Percentiles rank a stretch among this genome's conserved stretches.
phyloP scores from a whole-genome alignment of 768 basidiomycete genomes.

The Saitozyma sp. region DNA sequence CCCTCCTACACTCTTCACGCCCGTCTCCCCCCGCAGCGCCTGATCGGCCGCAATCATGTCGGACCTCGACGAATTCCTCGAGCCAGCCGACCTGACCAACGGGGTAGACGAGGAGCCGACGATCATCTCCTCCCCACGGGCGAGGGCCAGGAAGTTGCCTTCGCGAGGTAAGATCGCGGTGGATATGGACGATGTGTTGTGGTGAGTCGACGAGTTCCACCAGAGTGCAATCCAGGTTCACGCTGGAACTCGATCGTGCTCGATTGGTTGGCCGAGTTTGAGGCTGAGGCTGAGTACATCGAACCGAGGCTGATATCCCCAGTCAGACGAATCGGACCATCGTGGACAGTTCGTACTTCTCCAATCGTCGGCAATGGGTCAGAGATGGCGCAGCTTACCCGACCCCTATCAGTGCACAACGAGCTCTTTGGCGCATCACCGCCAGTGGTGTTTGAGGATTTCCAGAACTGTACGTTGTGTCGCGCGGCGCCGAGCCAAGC shows the following conservation, averaged over 20 bases:
- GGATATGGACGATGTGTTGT: conserved; percentile 51
- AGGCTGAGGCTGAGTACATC: too few species aligned
- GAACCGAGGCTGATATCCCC: conserved; percentile 4
- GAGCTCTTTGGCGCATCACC: conserved; percentile 35
- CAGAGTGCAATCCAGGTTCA: neutral
- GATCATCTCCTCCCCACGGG: conserved; percentile 1
- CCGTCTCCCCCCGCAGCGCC: too few species aligned
- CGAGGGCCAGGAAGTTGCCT: neutral
- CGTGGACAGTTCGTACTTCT: conserved; percentile 27
- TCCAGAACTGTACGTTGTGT: conserved; percentile 41
- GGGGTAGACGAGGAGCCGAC: neutral
- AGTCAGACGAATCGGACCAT: conserved; percentile 45
- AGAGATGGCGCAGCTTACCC: conserved; percentile 1
- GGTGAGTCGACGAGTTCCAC: conserved; percentile 23
- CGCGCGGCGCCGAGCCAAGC: too few species aligned
- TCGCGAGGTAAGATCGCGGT: conserved; percentile 47
- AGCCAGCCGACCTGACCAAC: too few species aligned
- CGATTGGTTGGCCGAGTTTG: too few species aligned
- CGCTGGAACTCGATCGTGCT: neutral
- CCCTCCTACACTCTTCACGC: too few species aligned
- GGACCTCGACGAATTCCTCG: too few species aligned
- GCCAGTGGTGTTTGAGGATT: conserved; percentile 42
- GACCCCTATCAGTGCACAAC: conserved; percentile 42
- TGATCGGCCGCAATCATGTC: too few species aligned
- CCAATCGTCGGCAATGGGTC: neutral